Conservation (phyloP, 192 early-diverging fungal species). For the Chytriomyces sp. region DNA sequence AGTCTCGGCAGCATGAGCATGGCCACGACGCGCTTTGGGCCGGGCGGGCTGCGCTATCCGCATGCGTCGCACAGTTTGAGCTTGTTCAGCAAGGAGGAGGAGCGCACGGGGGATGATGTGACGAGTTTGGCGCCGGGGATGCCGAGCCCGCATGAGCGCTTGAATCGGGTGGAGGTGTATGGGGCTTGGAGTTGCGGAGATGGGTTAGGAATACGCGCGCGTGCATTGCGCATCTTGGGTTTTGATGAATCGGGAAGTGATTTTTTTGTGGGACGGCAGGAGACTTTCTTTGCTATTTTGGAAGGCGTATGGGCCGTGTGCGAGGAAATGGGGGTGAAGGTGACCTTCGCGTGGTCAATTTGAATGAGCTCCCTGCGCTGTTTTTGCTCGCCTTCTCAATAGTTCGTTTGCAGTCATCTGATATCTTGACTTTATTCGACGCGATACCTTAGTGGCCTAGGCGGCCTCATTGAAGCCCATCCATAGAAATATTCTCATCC, state of each 20-base stretch:
- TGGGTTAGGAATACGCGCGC: conserved; percentile 4
- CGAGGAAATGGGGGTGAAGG: background rate
- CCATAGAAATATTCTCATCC: too few species aligned
- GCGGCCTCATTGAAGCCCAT: too few species aligned
- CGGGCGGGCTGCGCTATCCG: background rate
- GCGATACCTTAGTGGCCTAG: too few species aligned
- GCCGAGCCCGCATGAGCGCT: conserved; percentile 23
- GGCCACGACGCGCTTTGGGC: conserved; percentile 16
- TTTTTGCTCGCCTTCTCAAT: too few species aligned
- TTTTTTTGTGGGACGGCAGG: conserved; percentile 21
- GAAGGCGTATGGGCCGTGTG: background rate
- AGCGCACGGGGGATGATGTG: conserved; percentile 11
- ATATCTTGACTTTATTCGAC: too few species aligned
- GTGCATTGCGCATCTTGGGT: conserved; percentile 17
- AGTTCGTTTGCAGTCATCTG: too few species aligned
- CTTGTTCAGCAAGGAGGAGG: conserved; percentile 29
- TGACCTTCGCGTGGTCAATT: conserved; percentile 22
- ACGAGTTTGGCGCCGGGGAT: conserved; percentile 29
- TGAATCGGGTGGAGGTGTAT: conserved; percentile 11
- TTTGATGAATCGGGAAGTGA: conserved; percentile 14
- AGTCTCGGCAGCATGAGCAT: conserved; percentile 11
- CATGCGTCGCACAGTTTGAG: background rate
- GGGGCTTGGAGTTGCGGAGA: conserved; percentile 25
- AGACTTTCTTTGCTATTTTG: conserved; percentile 16
- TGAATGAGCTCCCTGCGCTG: background rate